Conservation (phyloP, 2,329 filamentous ascomycete species). For the Sclerotinia borealis region DNA sequence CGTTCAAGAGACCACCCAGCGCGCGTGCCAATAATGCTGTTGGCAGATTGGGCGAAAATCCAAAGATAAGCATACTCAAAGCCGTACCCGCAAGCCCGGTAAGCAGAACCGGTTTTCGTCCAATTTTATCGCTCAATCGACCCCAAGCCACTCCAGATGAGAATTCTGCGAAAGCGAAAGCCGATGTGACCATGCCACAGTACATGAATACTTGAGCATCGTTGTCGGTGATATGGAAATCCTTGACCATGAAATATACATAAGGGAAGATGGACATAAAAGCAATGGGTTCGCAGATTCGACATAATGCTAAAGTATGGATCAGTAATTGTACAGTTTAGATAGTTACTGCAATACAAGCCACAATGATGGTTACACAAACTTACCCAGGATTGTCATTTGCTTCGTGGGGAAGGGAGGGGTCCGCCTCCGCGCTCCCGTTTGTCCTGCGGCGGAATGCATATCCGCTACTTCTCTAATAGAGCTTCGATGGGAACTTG, state of each 20-base stretch:
- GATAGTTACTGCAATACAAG: neutral
- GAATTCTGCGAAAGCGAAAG: conserved; percentile 95
- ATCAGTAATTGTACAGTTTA: neutral
- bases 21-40: conserved; percentile 83
- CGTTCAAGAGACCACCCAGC: conserved; percentile 85
- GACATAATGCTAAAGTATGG: conserved; percentile 63
- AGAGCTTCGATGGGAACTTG: conserved; percentile 10
- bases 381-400: conserved; percentile 48
- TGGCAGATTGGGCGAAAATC: conserved; percentile 76
- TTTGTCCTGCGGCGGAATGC: conserved; percentile 23
- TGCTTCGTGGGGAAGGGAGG: conserved; percentile 40
- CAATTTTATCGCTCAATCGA: conserved; percentile 81
- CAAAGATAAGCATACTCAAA: conserved; percentile 86
- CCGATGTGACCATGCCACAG: conserved; percentile 91
- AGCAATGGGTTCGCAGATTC: conserved; percentile 96
- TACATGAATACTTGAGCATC: conserved; percentile 81
- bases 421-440: conserved; percentile 31
- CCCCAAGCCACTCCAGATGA: conserved; percentile 91
- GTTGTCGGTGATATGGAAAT: conserved; percentile 78
- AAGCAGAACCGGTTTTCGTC: conserved; percentile 85
- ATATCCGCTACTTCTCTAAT: conserved; percentile 13
- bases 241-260: conserved; percentile 94
- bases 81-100: conserved; percentile 87
- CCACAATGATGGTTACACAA: conserved; percentile 1
- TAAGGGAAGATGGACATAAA: conserved; percentile 99